Percentiles rank a stretch among this genome's conserved stretches.
phyloP scores from a whole-genome alignment of 2,329 filamentous ascomycete species.

The Ilyonectria mors-panacis region DNA sequence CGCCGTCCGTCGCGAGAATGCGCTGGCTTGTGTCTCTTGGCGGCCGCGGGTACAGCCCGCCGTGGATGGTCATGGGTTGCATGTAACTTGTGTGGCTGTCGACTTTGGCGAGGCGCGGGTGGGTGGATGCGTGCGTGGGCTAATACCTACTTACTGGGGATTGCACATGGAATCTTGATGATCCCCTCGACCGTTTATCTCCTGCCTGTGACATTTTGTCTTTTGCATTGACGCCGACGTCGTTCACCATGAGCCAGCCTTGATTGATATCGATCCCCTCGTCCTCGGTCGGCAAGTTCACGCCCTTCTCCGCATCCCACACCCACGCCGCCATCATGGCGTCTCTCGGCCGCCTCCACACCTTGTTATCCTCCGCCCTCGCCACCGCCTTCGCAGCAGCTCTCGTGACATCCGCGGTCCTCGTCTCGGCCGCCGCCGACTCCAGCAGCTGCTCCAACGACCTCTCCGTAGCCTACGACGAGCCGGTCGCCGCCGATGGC shows the following conservation, averaged over 20 bases:
- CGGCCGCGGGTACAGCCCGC: no score
- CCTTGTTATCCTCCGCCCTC: neutral
- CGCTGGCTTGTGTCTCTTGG: no score
- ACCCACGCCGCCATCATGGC: slow-evolving; percentile 10
- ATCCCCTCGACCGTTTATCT: neutral
- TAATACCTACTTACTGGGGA: neutral
- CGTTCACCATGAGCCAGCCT: slow-evolving; percentile 12
- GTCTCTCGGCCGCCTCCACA: slow-evolving; percentile 3
- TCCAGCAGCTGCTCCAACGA: slow-evolving; percentile 51
- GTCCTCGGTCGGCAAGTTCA: neutral
- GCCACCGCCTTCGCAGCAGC: slow-evolving; percentile 13
- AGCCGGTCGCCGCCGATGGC: slow-evolving; percentile 57
- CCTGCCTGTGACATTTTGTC: neutral
- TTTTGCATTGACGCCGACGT: neutral
- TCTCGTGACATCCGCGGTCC: neutral
- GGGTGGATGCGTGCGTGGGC: neutral
- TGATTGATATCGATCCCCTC: neutral
- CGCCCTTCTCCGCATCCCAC: neutral
- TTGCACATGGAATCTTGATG: neutral
- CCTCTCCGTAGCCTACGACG: slow-evolving; percentile 53
- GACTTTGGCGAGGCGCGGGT: neutral
- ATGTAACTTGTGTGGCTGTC: neutral
- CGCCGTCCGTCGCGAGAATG: no score
- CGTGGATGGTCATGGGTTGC: neutral
- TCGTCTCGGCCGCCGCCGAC: slow-evolving; percentile 10